Conservation (phyloP, 2,329 filamentous ascomycete species). For the Penicillium sp. region DNA sequence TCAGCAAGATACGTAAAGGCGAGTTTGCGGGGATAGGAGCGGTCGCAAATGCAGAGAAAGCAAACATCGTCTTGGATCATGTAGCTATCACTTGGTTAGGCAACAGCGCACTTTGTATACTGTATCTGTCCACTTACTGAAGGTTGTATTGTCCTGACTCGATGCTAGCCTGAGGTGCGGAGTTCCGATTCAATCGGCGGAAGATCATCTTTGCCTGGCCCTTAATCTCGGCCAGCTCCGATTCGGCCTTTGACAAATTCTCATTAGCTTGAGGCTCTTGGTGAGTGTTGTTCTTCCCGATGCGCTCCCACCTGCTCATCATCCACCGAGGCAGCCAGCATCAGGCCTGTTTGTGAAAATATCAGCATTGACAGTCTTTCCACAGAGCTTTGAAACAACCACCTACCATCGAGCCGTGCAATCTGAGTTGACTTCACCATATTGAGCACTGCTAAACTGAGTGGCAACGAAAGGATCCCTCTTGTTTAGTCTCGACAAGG, state of each 20-base stretch:
- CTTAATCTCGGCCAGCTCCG: slow-evolving; percentile 83
- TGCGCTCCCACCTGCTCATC: slow-evolving; percentile 69
- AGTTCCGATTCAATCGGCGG: slow-evolving; percentile 82
- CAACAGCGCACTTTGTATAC: background rate
- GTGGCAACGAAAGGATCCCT: slow-evolving; percentile 10
- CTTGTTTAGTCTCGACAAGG: slow-evolving; percentile 25
- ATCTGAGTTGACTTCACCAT: slow-evolving; percentile 96
- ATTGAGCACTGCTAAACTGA: slow-evolving; percentile 16
- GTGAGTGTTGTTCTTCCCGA: background rate
- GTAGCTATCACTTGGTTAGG: slow-evolving; percentile 62
- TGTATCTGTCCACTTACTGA: slow-evolving; percentile 63
- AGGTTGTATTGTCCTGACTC: slow-evolving; percentile 81
- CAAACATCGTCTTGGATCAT: slow-evolving; percentile 79
- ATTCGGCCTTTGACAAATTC: slow-evolving; percentile 57
- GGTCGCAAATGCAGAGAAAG: slow-evolving; percentile 92
- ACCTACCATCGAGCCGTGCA: slow-evolving; percentile 81
- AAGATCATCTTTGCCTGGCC: slow-evolving; percentile 87
- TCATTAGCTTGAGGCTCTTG: slow-evolving; percentile 5
- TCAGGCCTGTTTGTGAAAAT: slow-evolving; percentile 66
- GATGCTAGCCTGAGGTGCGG: slow-evolving; percentile 88
- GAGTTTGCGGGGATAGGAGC: slow-evolving; percentile 93
- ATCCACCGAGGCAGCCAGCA: slow-evolving; percentile 92
- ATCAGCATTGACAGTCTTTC: slow-evolving; percentile 24
- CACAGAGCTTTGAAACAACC: slow-evolving; percentile 12
- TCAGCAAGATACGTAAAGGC: slow-evolving; percentile 98